Conservation (phyloP, 2,329 filamentous ascomycete species). For the Sarocladium kiliense region DNA sequence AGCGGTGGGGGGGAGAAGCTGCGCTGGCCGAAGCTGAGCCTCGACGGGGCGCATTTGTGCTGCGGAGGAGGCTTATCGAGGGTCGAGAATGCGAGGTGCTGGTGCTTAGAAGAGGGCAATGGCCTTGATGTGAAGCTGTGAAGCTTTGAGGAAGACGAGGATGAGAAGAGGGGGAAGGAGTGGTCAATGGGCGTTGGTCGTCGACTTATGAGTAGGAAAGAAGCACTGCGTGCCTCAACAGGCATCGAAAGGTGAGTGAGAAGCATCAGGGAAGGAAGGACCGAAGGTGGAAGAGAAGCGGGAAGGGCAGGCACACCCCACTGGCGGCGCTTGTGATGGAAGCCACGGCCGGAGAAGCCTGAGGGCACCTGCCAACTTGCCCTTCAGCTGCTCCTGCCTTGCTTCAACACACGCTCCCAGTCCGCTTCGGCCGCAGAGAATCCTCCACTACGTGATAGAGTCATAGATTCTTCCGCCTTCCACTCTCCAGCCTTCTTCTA, state of each 20-base stretch:
- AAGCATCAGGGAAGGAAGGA: background rate
- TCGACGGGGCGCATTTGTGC: background rate
- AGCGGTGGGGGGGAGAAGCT: background rate
- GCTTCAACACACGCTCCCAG: background rate
- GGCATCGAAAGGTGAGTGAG: background rate
- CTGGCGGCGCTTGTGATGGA: background rate
- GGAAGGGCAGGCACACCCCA: background rate
- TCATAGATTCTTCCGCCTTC: background rate
- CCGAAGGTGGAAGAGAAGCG: background rate
- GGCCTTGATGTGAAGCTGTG: too few relatives aligned
- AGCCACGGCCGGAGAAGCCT: background rate
- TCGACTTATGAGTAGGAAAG: background rate
- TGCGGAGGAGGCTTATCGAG: background rate
- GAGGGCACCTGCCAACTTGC: background rate
- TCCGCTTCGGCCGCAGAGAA: background rate
- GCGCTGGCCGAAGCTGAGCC: background rate
- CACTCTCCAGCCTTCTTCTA: background rate
- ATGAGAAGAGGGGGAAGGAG: background rate
- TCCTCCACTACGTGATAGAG: background rate
- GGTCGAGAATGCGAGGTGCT: background rate
- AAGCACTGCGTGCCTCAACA: background rate
- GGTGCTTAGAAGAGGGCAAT: background rate
- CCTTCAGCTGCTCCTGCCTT: background rate
- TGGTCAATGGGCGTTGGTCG: background rate
- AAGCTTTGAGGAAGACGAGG: background rate